These are phyloP conservation scores for Bipolaris victoriae DNA, from an alignment of 2,329 filamentous ascomycete species.

Conservation along the genomic window DNA sequence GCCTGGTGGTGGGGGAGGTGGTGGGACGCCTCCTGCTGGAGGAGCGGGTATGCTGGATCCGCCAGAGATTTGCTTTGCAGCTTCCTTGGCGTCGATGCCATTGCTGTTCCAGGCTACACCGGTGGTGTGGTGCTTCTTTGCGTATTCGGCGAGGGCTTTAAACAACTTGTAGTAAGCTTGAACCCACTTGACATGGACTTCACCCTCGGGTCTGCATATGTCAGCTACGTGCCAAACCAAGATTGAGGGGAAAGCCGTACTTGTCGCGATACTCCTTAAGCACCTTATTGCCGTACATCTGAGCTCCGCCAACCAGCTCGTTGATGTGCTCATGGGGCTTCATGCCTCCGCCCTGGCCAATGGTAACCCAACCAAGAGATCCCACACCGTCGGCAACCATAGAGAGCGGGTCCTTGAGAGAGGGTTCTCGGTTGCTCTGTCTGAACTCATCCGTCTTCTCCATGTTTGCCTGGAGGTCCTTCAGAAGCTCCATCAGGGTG, in stretches of 20 bases:
- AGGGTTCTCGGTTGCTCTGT: conserved; percentile 77
- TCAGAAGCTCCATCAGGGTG: conserved; percentile 76
- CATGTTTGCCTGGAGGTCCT: conserved; percentile 84
- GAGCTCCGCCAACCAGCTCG: conserved; percentile 80
- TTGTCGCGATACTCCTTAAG: conserved; percentile 88
- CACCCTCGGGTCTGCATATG: conserved; percentile 62
- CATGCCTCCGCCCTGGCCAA: conserved; percentile 61
- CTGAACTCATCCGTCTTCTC: conserved; percentile 79
- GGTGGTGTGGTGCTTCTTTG: conserved; percentile 79
- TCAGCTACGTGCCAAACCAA: conserved; percentile 19
- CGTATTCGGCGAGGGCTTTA: conserved; percentile 80
- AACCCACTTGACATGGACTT: conserved; percentile 82
- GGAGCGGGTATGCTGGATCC: conserved; percentile 71
- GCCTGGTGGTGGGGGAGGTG: conserved; percentile 69
- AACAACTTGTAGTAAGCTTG: conserved; percentile 92
- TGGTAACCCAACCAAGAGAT: conserved; percentile 86
- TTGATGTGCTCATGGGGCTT: conserved; percentile 86
- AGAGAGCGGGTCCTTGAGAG: conserved; percentile 80
- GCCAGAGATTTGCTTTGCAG: conserved; percentile 60
- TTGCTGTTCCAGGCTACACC: conserved; percentile 89
- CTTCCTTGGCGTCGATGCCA: conserved; percentile 72
- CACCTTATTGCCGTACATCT: conserved; percentile 95
- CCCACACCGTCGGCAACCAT: conserved; percentile 90
- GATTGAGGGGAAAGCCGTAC: conserved; percentile 52
- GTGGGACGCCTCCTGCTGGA: conserved; percentile 62